phyloP scores from a whole-genome alignment of 352 stramenopile genomes.

The Phytophthora vignae region DNA sequence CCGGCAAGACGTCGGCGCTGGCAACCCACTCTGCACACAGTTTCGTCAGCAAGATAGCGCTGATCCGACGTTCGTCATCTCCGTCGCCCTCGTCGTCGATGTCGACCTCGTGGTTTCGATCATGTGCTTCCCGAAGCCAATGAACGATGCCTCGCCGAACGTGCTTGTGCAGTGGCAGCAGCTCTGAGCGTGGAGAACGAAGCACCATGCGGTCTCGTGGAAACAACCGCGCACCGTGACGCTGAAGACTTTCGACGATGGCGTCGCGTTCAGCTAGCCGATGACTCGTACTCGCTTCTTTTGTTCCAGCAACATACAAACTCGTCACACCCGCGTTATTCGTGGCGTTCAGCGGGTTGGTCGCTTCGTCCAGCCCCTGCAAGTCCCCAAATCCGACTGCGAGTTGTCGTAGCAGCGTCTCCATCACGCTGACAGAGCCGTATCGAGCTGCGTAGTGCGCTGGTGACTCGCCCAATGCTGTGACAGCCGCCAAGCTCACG shows the following conservation, averaged over 20 bases:
- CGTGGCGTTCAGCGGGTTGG: slow-evolving; percentile 16
- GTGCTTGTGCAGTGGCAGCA: slow-evolving; percentile 16
- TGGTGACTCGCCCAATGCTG: not conserved
- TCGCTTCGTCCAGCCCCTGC: not conserved
- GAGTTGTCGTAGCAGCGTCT: slow-evolving; percentile 7
- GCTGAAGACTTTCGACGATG: slow-evolving; percentile 11
- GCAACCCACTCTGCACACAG: slow-evolving; percentile 27
- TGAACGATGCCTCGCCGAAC: slow-evolving; percentile 21
- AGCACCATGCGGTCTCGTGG: slow-evolving; percentile 3
- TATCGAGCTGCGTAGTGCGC: slow-evolving; percentile 27
- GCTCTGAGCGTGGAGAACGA: not conserved
- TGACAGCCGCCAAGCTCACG: slow-evolving; percentile 9
- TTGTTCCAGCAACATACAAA: slow-evolving; percentile 14
- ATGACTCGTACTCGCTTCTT: not conserved
- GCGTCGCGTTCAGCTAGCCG: slow-evolving; percentile 7
- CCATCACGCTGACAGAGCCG: slow-evolving; percentile 11
- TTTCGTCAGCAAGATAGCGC: slow-evolving; percentile 20
- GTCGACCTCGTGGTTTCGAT: not conserved
- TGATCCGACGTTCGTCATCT: not conserved
- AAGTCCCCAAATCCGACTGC: slow-evolving; percentile 14
- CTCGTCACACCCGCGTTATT: slow-evolving; percentile 6
- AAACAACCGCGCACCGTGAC: slow-evolving; percentile 24
- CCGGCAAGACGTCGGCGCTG: not conserved
- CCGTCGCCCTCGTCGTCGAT: not conserved
- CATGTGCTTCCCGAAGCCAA: slow-evolving; percentile 18